Percentiles rank a stretch among this genome's conserved stretches.
Evolutionary conservation across 2,329 filamentous ascomycete genomes (phyloP).

Genomic region (Drechslerella stenobrocha): DNA sequence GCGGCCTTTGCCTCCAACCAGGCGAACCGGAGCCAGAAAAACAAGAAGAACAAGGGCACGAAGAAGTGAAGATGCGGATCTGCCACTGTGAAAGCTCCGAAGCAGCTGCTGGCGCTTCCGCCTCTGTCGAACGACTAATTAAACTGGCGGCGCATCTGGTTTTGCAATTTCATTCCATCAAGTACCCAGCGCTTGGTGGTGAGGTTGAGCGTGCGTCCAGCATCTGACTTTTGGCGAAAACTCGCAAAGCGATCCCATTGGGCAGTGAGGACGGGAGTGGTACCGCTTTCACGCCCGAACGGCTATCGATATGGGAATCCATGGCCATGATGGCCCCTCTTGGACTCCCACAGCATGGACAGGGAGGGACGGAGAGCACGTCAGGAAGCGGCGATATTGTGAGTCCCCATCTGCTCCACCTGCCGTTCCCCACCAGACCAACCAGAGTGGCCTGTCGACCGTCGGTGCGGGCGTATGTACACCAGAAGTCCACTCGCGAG

Average conservation of each 20-base stretch:
- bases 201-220: background rate
- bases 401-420: conserved; percentile 6
- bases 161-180: background rate
- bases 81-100: conserved; percentile 2
- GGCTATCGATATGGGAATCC: background rate
- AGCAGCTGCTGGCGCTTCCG: conserved; percentile 6
- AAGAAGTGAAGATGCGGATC: too few species aligned
- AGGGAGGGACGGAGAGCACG: conserved; percentile 14
- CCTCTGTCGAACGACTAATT: background rate
- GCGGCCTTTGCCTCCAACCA: background rate
- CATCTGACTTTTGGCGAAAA: background rate
- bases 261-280: background rate
- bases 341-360: background rate
- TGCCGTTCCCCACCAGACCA: background rate
- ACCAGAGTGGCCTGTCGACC: background rate
- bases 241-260: conserved; percentile 8
- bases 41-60: too few species aligned
- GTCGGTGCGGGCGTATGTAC: background rate
- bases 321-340: too few species aligned
- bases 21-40: background rate
- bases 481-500: too few species aligned
- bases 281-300: conserved; percentile 2
- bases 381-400: conserved; percentile 25
- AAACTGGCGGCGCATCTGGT: conserved; percentile 2
- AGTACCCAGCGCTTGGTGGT: background rate